A percentile compares a stretch with the other conserved stretches of the same genome.
Evolutionary conservation across 2,329 filamentous ascomycete genomes (phyloP).

Genomic region (Alternaria angustiovoidea): DNA sequence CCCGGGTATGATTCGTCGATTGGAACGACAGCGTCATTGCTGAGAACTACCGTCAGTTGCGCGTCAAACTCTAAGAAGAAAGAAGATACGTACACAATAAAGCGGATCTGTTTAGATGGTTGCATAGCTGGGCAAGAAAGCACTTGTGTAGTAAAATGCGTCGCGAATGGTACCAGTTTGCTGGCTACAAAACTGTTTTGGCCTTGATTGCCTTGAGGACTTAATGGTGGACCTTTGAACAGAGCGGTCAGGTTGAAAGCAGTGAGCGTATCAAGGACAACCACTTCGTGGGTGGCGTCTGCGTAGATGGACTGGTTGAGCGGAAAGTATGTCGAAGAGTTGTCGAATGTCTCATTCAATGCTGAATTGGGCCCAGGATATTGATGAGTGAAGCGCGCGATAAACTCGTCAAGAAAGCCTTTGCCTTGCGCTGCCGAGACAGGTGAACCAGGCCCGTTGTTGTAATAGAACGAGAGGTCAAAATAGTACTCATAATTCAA

Average conservation of each 20-base stretch:
- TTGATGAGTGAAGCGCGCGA: conserved; percentile 38
- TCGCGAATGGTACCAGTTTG: conserved; percentile 41
- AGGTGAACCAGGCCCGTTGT: conserved; percentile 43
- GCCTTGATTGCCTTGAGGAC: conserved; percentile 23
- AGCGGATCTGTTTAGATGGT: conserved; percentile 40
- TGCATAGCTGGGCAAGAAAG: conserved; percentile 31
- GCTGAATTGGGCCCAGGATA: conserved; percentile 32
- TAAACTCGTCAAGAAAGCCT: conserved; percentile 40
- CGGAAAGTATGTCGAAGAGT: conserved; percentile 54
- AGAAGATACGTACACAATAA: conserved; percentile 34
- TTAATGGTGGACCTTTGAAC: conserved; percentile 38
- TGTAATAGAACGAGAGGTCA: conserved; percentile 52
- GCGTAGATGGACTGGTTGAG: conserved; percentile 55
- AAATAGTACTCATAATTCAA: conserved; percentile 56
- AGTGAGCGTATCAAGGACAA: conserved; percentile 39
- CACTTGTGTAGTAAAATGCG: conserved; percentile 42
- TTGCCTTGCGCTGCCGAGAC: conserved; percentile 46
- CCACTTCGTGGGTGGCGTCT: conserved; percentile 55
- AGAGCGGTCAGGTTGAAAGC: conserved; percentile 44
- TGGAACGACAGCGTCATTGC: conserved; percentile 42
- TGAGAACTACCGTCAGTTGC: background rate
- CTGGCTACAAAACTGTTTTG: conserved; percentile 40
- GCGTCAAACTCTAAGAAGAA: background rate
- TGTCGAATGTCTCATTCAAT: conserved; percentile 48
- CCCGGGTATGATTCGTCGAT: conserved; percentile 34